phyloP scores from a whole-genome alignment of 1,284 basidiomycete genomes.

The Inonotus obliquus region DNA sequence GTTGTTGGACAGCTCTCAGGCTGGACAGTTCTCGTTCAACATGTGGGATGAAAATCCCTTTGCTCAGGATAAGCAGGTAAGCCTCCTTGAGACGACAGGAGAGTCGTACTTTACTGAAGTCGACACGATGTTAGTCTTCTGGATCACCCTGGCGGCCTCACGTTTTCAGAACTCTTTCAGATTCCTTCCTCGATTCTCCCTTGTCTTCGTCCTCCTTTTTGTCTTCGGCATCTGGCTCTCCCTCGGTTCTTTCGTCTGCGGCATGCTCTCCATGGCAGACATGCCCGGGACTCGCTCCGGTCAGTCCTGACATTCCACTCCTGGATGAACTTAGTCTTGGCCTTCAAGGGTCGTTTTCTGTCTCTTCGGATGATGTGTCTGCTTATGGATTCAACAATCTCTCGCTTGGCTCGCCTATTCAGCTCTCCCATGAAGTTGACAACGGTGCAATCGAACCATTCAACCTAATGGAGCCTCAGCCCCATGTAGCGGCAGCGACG shows the following conservation, averaged over 20 bases:
- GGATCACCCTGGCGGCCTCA: constrained; percentile 8
- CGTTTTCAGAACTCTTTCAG: constrained; percentile 11
- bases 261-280: constrained; percentile 21
- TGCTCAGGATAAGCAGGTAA: constrained; percentile 2
- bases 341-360: not conserved
- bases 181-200: constrained; percentile 15
- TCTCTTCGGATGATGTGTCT: not conserved
- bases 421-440: constrained; percentile 6
- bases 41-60: constrained; percentile 11
- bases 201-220: constrained; percentile 14
- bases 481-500: not conserved
- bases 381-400: constrained; percentile 2
- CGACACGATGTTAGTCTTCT: not conserved
- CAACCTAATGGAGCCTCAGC: not conserved
- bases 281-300: constrained; percentile 13
- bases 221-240: constrained; percentile 12
- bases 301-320: constrained; percentile 13
- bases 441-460: constrained; percentile 3
- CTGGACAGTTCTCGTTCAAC: constrained; percentile 5
- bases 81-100: not conserved
- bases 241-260: constrained; percentile 6
- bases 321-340: constrained; percentile 7
- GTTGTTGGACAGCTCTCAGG: constrained; percentile 8
- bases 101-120: not conserved
- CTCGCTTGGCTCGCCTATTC: constrained; percentile 8